Evolutionary conservation across 2,329 filamentous ascomycete species (phyloP), one percentile per base, ranked within the genome.

Genomic region (Neopestalotiopsis rosae): DNA sequence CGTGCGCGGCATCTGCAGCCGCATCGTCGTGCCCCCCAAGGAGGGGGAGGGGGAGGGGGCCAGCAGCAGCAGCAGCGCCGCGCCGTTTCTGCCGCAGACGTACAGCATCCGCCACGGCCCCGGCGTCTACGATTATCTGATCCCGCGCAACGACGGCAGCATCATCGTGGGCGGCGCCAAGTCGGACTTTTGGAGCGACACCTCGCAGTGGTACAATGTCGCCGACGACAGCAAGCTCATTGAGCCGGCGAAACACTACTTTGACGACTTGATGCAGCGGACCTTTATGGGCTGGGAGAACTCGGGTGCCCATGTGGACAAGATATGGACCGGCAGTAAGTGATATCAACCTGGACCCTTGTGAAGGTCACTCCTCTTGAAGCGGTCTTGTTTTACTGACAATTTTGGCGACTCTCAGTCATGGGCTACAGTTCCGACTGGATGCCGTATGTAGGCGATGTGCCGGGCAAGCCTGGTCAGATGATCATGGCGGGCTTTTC

Each of bases 401-500:
- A 7, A 9, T 2, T 28, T 28, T 42, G 5, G 10, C 3, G 24
- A 28, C 3, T 2, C 24, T 17, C 30, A 81, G 81, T 84, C 13
- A 82, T 83, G 80, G 82, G 82, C 1, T 81, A 81, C 63, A 83
- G 80, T 0, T 76, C 77, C 0, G 84, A 87, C 69, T 76, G 74
- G 0, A 71, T 81, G 17, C 84, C 85, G 0, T 79, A 82, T 20
- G 74, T 88, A 1, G 85, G 85, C 0, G 71, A 72, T 0, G 76
- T 87, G 0, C 85, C 85, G 0, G 80, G 75, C 0, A 79, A 78
- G 63, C 68, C 76, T 1, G 79, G 78, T 7, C 80, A 84, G 70
- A 84, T 80, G 61, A 76, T 87, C 20, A 74, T 84, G 28, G 84
- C 81, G 0, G 86, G 85, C 0, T 87, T 87, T 69, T 83, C 81